Conservation (phyloP, 495 filamentous ascomycete species). For the Evernia prunastri region DNA sequence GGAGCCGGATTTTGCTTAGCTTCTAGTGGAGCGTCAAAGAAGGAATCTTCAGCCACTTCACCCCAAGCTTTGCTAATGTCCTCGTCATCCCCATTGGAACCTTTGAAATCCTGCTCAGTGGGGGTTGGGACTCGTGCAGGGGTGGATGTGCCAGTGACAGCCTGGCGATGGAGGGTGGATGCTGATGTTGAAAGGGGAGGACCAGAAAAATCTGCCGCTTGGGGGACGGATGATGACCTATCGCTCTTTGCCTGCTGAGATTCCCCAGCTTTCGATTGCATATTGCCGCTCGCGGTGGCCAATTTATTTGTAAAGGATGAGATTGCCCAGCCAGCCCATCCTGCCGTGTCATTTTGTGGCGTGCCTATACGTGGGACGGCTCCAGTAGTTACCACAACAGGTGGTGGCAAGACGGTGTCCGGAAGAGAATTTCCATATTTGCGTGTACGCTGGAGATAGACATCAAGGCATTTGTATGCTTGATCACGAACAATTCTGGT, state of each 20-base stretch:
- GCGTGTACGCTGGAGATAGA: slow-evolving; percentile 78
- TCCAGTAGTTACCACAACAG: slow-evolving; percentile 38
- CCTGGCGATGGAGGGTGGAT: slow-evolving; percentile 48
- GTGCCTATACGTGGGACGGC: slow-evolving; percentile 64
- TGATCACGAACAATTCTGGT: slow-evolving; percentile 78
- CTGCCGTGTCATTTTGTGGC: slow-evolving; percentile 57
- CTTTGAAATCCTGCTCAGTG: slow-evolving; percentile 52
- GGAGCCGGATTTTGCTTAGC: slow-evolving; percentile 34
- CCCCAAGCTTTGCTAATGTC: slow-evolving; percentile 45
- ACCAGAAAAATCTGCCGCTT: slow-evolving; percentile 17
- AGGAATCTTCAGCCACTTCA: slow-evolving; percentile 40
- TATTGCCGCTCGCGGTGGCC: slow-evolving; percentile 74
- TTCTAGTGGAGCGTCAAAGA: slow-evolving; percentile 41
- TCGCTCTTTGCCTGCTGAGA: slow-evolving; percentile 32
- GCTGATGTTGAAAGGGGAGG: slow-evolving; percentile 41
- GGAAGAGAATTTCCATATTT: slow-evolving; percentile 71
- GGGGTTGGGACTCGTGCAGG: slow-evolving; percentile 18
- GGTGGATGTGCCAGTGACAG: slow-evolving; percentile 32
- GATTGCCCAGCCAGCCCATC: slow-evolving; percentile 95
- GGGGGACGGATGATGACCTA: slow-evolving; percentile 45
- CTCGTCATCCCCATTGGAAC: slow-evolving; percentile 54
- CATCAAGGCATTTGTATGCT: slow-evolving; percentile 80
- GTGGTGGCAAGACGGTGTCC: slow-evolving; percentile 61
- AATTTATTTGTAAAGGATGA: slow-evolving; percentile 98
- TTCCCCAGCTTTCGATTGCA: slow-evolving; percentile 46